Conservation (phyloP, 305 asterid genomes). For the Rubia peregrina region DNA sequence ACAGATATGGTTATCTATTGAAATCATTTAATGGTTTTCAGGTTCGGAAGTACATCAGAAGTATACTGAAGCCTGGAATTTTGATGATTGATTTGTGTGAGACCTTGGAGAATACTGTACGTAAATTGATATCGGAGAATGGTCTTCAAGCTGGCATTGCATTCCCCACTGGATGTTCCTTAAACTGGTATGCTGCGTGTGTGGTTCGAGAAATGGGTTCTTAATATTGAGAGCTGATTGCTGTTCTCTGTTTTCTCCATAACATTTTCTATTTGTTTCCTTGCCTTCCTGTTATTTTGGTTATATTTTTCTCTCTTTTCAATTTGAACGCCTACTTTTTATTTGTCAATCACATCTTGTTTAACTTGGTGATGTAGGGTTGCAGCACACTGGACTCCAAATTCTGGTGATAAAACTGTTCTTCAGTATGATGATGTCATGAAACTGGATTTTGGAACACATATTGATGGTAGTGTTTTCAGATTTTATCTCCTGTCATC, state of each 20-base stretch:
- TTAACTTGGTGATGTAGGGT: slow-evolving; percentile 46
- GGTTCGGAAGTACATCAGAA: slow-evolving; percentile 82
- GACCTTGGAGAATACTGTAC: slow-evolving; percentile 87
- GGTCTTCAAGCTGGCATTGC: slow-evolving; percentile 98
- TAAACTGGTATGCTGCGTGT: slow-evolving; percentile 53
- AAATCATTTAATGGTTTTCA: slow-evolving; percentile 22
- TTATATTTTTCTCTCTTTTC: not conserved
- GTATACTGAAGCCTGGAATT: slow-evolving; percentile 85
- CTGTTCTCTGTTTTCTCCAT: not conserved
- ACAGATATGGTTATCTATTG: not conserved
- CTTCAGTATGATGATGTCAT: slow-evolving; percentile 92
- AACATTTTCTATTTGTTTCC: not conserved
- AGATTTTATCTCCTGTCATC: not conserved
- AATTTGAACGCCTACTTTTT: not conserved
- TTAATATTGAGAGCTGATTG: not conserved
- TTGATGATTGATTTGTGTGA: slow-evolving; percentile 93
- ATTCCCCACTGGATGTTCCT: slow-evolving; percentile 94
- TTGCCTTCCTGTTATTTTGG: not conserved
- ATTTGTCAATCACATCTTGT: slow-evolving; percentile 5
- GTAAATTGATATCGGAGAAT: slow-evolving; percentile 83
- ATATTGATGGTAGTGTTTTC: slow-evolving; percentile 65
- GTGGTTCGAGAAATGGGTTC: not conserved
- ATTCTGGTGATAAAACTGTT: slow-evolving; percentile 84
- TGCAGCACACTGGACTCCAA: slow-evolving; percentile 98
- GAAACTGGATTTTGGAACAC: slow-evolving; percentile 97